Evolutionary conservation across 2,329 filamentous ascomycete genomes (phyloP).

Genomic region (Aspergillus pseudonomiae): DNA sequence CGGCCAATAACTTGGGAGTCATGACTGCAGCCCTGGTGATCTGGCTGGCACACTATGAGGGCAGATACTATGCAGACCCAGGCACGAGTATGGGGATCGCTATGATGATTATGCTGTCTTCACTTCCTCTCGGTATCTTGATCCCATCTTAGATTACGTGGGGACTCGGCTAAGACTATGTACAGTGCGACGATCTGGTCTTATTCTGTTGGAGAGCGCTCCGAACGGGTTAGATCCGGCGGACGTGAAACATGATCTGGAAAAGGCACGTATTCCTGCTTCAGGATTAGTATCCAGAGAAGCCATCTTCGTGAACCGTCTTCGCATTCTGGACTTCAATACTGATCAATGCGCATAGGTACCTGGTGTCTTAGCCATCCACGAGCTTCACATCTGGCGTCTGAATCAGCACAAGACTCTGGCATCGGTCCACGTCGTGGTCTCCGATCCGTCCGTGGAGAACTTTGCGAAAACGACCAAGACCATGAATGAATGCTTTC

Average conservation of each 20-base stretch:
- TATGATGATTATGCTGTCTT: conserved; percentile 70
- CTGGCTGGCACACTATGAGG: conserved; percentile 63
- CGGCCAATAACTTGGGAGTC: conserved; percentile 75
- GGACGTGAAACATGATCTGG: conserved; percentile 69
- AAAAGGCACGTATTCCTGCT: conserved; percentile 50
- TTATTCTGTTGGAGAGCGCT: conserved; percentile 68
- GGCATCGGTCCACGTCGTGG: conserved; percentile 68
- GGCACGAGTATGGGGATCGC: conserved; percentile 70
- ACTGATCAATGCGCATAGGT: conserved; percentile 48
- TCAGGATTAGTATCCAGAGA: neutral
- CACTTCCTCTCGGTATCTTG: conserved; percentile 42
- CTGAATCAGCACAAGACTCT: conserved; percentile 69
- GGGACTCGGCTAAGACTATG: neutral
- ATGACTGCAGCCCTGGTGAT: conserved; percentile 71
- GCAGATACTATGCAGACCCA: conserved; percentile 72
- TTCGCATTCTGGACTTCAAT: conserved; percentile 1
- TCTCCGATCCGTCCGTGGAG: conserved; percentile 58
- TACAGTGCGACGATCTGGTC: conserved; percentile 46
- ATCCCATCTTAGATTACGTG: neutral
- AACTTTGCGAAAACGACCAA: conserved; percentile 64
- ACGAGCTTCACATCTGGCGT: conserved; percentile 73
- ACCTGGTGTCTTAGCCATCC: conserved; percentile 65
- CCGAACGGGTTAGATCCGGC: conserved; percentile 61
- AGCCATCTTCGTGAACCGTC: conserved; percentile 1
- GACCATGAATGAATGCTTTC: conserved; percentile 67